These are phyloP conservation scores for Boechera retrofracta DNA, from an alignment of 345 rosid genomes.

Conservation along the genomic window DNA sequence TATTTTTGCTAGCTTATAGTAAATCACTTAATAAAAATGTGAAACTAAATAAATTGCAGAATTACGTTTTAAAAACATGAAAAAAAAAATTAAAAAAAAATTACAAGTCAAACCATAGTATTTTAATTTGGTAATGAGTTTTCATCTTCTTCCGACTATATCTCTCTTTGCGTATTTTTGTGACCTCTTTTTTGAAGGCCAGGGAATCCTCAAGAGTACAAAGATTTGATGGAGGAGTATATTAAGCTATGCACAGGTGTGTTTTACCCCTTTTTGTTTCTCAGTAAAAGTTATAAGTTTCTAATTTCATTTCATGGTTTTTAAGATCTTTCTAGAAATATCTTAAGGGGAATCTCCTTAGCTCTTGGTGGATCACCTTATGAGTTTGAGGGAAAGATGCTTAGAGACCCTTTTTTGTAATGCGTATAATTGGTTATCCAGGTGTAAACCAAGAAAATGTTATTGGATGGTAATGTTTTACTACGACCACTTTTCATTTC, in stretches of 20 bases:
- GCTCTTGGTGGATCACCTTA: constrained; percentile 70
- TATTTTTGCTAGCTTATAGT: too few relatives aligned
- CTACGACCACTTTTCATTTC: background rate
- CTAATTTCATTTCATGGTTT: constrained; percentile 11
- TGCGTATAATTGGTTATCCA: constrained; percentile 80
- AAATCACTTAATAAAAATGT: too few relatives aligned
- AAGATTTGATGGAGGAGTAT: constrained; percentile 66
- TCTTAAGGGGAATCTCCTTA: constrained; percentile 70
- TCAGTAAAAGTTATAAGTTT: background rate
- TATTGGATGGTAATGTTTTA: constrained; percentile 68
- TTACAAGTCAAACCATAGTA: too few relatives aligned
- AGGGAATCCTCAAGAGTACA: constrained; percentile 55
- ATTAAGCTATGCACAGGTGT: constrained; percentile 69
- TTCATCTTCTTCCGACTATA: background rate
- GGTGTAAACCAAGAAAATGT: constrained; percentile 53
- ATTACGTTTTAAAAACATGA: too few relatives aligned
- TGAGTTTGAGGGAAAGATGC: constrained; percentile 75
- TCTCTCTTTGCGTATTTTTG: constrained; percentile 12
- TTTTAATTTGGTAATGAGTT: too few relatives aligned
- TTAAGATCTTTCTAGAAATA: constrained; percentile 74
- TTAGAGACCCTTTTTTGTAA: constrained; percentile 81
- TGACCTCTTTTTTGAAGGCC: constrained; percentile 54
- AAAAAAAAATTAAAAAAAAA: too few relatives aligned
- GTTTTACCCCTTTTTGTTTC: background rate
- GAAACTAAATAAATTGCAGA: too few relatives aligned